A percentile compares a stretch with the other conserved stretches of the same genome.
These are phyloP conservation scores for Agrocybe pediades DNA, from an alignment of 768 basidiomycete genomes.

Conservation along the genomic window DNA sequence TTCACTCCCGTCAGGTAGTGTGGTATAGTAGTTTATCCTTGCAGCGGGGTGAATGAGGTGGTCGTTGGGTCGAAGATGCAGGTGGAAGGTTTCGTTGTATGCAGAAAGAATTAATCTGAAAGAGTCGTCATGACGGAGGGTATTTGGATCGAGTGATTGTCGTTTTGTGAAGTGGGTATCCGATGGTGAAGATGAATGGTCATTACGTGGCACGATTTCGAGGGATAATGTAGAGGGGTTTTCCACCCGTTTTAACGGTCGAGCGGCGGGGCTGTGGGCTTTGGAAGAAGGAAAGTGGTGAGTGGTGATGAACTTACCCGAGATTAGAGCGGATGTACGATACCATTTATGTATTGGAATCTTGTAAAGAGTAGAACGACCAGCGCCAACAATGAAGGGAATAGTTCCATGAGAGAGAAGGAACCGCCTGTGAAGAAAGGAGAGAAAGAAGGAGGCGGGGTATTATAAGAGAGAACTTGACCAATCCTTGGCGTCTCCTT, in stretches of 20 bases:
- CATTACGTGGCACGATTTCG: slow-evolving; percentile 56
- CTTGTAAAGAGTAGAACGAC: slow-evolving; percentile 44
- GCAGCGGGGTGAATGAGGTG: slow-evolving; percentile 80
- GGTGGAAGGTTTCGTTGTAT: slow-evolving; percentile 64
- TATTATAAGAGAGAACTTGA: slow-evolving; percentile 1
- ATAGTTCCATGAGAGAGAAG: slow-evolving; percentile 34
- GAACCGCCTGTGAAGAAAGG: slow-evolving; percentile 25
- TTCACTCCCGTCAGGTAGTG: slow-evolving; percentile 48
- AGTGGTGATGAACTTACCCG: not conserved
- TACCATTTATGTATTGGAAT: slow-evolving; percentile 33
- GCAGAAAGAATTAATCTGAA: slow-evolving; percentile 71
- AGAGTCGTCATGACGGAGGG: slow-evolving; percentile 67
- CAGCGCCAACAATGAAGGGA: slow-evolving; percentile 39
- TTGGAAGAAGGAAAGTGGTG: slow-evolving; percentile 7
- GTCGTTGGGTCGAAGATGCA: slow-evolving; percentile 79
- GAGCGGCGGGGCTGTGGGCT: slow-evolving; percentile 51
- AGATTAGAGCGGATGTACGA: slow-evolving; percentile 9
- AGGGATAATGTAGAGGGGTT: slow-evolving; percentile 53
- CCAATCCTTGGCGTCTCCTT: slow-evolving; percentile 13
- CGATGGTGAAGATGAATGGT: slow-evolving; percentile 18
- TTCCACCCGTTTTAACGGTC: slow-evolving; percentile 49
- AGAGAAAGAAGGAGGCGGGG: slow-evolving; percentile 7
- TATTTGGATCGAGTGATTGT: slow-evolving; percentile 38
- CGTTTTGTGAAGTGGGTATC: slow-evolving; percentile 32
- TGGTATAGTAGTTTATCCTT: slow-evolving; percentile 65